Base-by-base conservation (phyloP, 345 rosid genomes). In the Iberis pinnata region DNA sequence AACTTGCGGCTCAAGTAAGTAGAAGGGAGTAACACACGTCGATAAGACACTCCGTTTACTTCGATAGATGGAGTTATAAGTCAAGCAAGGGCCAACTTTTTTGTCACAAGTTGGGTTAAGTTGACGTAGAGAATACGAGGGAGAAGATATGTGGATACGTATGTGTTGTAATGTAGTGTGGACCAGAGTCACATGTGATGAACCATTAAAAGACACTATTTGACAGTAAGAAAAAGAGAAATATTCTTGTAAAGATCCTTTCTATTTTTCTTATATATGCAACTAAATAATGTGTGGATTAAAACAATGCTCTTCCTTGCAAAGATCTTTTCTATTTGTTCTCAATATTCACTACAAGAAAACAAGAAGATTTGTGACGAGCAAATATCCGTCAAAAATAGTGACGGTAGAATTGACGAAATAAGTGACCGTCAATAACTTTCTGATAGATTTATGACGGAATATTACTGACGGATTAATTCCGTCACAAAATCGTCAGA, bases 161-260 rank as follows among this genome's bases (percentile, higher is more conserved):
- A 29, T 64, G 49, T 36, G 27, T 29, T 36, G 38, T 44, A 22
- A 44, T 40, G 43, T 31, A 44, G 32, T 49, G 73, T 62, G 68
- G 73, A 49, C 73, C 73, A 49, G 14, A 43, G 63, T 9, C 41
- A 56, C 73, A 69, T 63, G 73, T 50, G 68, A 57, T 0, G 18
- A 56, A 41, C 57, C 73, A 69, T 50, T 43, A 62, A 5, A 69
- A 49, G 60, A 69, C 73, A 69, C 16, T 46, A 50, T 44, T 63
- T 49, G 64, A 56, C 73, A 69, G 69, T 64, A 17, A 37, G 38
- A 57, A 29, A 15, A 38, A 29, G 43, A 9, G 17, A 36, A 32
- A 58, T 48, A 58, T 65, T 36, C 64, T 50, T 41, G 7, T 9
- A 50, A 50, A 45, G 54, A 66, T 59, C 43, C 33, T 8, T 49